These are phyloP conservation scores for Pichia gijzeniarum DNA, from an alignment of 805 yeast species.

Conservation along the genomic window DNA sequence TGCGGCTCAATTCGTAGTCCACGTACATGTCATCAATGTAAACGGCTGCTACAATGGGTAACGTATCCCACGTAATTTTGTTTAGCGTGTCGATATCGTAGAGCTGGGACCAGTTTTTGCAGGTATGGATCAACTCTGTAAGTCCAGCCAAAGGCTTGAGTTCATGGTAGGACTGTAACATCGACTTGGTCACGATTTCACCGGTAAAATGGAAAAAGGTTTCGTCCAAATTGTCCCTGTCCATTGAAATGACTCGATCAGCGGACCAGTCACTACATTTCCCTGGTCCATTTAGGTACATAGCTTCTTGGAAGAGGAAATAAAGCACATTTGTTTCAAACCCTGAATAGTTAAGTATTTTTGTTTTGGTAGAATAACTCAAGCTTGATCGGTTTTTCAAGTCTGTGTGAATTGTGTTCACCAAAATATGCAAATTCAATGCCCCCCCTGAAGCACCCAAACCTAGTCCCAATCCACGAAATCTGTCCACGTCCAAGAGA, in stretches of 20 bases:
- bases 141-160: constrained; percentile 1
- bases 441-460: constrained; percentile 50
- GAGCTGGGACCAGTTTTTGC: constrained; percentile 24
- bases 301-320: constrained; percentile 53
- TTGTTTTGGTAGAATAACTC: constrained; percentile 32
- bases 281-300: constrained; percentile 42
- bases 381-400: constrained; percentile 26
- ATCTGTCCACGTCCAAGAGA: constrained; percentile 40
- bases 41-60: constrained; percentile 45
- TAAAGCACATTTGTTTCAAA: constrained; percentile 52
- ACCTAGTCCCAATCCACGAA: constrained; percentile 45
- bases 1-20: constrained; percentile 35
- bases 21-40: constrained; percentile 48
- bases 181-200: constrained; percentile 12
- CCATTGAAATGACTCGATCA: constrained; percentile 22
- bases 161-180: not conserved
- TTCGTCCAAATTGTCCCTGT: not conserved
- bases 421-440: constrained; percentile 39
- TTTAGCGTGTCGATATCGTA: constrained; percentile 23
- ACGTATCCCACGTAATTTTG: constrained; percentile 10
- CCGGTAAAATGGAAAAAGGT: constrained; percentile 19
- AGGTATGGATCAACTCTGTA: constrained; percentile 32
- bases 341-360: constrained; percentile 30
- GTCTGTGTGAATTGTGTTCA: constrained; percentile 36
- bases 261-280: constrained; percentile 44